A percentile compares a stretch with the other conserved stretches of the same genome.
Evolutionary conservation across 2,329 filamentous ascomycete species (phyloP).

Genomic region (Epichloe elymi): DNA sequence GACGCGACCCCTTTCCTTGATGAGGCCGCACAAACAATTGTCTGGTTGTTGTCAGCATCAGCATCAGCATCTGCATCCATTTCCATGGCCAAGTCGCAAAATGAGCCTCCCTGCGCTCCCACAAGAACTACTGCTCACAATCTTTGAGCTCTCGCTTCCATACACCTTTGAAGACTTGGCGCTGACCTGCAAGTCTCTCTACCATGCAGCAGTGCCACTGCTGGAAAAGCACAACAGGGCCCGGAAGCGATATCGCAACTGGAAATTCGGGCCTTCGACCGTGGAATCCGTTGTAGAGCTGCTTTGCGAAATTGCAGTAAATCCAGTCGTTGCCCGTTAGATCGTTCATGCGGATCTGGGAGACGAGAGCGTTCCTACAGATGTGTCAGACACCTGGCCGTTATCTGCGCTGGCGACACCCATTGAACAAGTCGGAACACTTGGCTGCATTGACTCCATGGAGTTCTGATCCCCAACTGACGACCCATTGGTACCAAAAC

Average conservation of each 20-base stretch:
- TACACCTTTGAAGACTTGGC: background rate
- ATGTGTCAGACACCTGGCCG: no score
- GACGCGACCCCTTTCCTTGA: no score
- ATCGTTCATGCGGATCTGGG: background rate
- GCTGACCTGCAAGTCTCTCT: background rate
- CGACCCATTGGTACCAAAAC: no score
- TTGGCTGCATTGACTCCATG: background rate
- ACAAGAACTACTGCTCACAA: background rate
- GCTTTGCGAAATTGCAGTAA: background rate
- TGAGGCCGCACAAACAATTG: no score
- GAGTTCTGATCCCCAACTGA: no score
- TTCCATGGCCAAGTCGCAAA: background rate
- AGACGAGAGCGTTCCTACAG: background rate
- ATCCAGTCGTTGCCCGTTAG: background rate
- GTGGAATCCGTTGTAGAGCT: background rate
- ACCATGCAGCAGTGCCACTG: background rate
- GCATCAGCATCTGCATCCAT: background rate
- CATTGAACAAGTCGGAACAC: background rate
- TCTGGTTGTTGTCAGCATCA: no score
- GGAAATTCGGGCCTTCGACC: background rate
- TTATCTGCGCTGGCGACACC: background rate
- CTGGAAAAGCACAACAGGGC: background rate
- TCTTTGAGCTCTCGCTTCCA: background rate
- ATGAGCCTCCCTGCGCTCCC: background rate
- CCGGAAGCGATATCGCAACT: background rate